These are phyloP conservation scores for Cucurbitaria berberidis DNA, from an alignment of 2,329 filamentous ascomycete genomes.

Conservation along the genomic window DNA sequence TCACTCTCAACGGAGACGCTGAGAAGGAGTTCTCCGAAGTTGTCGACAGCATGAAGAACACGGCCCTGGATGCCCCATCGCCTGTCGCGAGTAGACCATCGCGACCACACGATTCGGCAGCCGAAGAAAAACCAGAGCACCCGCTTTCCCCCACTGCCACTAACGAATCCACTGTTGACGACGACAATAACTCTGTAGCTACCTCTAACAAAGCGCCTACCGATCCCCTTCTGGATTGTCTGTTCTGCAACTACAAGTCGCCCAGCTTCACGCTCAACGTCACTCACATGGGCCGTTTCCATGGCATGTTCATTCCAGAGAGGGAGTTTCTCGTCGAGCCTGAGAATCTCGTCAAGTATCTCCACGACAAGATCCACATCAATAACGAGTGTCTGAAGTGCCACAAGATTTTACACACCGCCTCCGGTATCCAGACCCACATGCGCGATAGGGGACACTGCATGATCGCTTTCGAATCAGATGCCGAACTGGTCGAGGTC, in stretches of 20 bases:
- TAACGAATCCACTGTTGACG: conserved; percentile 47
- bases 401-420: conserved; percentile 78
- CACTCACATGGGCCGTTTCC: conserved; percentile 87
- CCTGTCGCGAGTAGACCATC: conserved; percentile 49
- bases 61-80: conserved; percentile 57
- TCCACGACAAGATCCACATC: conserved; percentile 80
- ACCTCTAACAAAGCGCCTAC: conserved; percentile 39
- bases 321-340: conserved; percentile 81
- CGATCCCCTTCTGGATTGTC: conserved; percentile 63
- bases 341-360: conserved; percentile 77
- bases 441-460: conserved; percentile 98
- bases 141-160: conserved; percentile 45
- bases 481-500: conserved; percentile 90
- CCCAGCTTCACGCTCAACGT: conserved; percentile 77
- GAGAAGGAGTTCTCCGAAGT: conserved; percentile 80
- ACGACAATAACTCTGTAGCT: conserved; percentile 46
- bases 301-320: conserved; percentile 96
- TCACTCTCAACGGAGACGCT: conserved; percentile 66
- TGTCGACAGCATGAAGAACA: conserved; percentile 75
- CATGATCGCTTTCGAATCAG: conserved; percentile 89
- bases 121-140: conserved; percentile 43
- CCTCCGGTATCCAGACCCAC: conserved; percentile 86
- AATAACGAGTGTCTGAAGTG: conserved; percentile 88
- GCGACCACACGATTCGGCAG: conserved; percentile 49
- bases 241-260: conserved; percentile 92